Evolutionary conservation across 2,329 filamentous ascomycete genomes (phyloP).

Genomic region (Cryphonectria parasitica): DNA sequence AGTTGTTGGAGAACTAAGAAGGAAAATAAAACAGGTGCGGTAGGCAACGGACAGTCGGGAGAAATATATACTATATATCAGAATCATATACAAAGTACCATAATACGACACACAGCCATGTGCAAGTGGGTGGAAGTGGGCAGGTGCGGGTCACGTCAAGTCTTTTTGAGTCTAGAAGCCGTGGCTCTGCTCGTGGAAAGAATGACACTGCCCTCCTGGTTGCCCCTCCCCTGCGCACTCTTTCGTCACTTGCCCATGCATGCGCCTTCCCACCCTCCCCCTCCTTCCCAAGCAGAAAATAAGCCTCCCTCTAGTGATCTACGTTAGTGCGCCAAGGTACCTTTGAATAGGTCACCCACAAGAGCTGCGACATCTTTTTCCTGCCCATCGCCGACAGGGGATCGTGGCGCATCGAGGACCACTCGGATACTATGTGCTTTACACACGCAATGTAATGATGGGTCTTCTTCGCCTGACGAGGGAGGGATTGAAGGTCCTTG

Average conservation of each 20-base stretch:
- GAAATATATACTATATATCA: not conserved
- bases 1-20: not conserved
- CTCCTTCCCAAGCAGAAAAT: conserved; percentile 1
- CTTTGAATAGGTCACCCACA: not conserved
- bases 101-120: not conserved
- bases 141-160: not conserved
- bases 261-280: conserved; percentile 18
- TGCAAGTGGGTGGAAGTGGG: not conserved
- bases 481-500: no score
- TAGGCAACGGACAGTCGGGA: not conserved
- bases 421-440: not conserved
- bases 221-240: conserved; percentile 6
- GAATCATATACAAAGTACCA: not conserved
- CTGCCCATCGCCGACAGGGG: conserved; percentile 22
- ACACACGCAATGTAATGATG: not conserved
- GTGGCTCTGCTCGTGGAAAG: conserved; percentile 19
- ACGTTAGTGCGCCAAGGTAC: not conserved
- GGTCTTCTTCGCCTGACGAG: not conserved
- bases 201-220: conserved; percentile 27
- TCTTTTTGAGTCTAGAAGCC: conserved; percentile 4
- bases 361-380: conserved; percentile 4
- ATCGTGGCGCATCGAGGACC: conserved; percentile 15
- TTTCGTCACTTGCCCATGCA: conserved; percentile 25
- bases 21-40: not conserved
- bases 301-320: not conserved